Base-by-base conservation (phyloP, 2,329 filamentous ascomycete genomes). In the Sporothrix schenckii region DNA sequence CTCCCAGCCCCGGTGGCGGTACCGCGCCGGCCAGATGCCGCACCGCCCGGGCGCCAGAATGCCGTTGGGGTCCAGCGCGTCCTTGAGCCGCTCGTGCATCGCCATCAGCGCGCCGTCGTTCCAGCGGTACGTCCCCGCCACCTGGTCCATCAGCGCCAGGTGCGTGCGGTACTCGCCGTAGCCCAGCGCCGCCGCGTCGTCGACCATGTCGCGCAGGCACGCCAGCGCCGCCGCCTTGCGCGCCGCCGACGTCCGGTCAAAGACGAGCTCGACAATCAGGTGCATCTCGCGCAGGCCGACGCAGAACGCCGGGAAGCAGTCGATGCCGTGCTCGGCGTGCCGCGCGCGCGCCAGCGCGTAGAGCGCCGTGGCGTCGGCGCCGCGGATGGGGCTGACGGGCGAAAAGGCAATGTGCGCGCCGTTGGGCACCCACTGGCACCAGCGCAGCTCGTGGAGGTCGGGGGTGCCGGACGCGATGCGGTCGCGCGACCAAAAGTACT, bases 211-310 rank as follows among this genome's bases (percentile, higher is more conserved):
- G 19, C 74, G 76, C 71, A 83, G 80, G 13, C 81, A 74, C 61
- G 75, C 73, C 70, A 73, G 69, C 9, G 72, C 71, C 13, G 77
- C 71, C 65, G 78, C 74, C 61, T 75, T 72, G 0, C 39, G 52
- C 13, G 79, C 76, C 0, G 76, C 72, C 39, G 80, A 76, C 54
- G 76, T 78, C 2, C 79, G 77, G 73, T 84, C 78, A 74, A 80
- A 84, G 21, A 83, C 77, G 52, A 84, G 79, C 69, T 58, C 81
- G 79, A 85, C 82, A 70, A 87, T 86, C 74, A 85, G 82, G 75
- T 86, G 84, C 80, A 87, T 86, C 75, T 87, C 84, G 7, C 84
- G 79, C 72, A 83, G 80, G 9, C 83, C 83, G 7, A 87, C 80
- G 58, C 80, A 81, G 68, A 86, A 84, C 1, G 82, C 83, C 4